Evolutionary conservation across 2,329 filamentous ascomycete genomes (phyloP).

Genomic region (Trichothecium sympodiale): DNA sequence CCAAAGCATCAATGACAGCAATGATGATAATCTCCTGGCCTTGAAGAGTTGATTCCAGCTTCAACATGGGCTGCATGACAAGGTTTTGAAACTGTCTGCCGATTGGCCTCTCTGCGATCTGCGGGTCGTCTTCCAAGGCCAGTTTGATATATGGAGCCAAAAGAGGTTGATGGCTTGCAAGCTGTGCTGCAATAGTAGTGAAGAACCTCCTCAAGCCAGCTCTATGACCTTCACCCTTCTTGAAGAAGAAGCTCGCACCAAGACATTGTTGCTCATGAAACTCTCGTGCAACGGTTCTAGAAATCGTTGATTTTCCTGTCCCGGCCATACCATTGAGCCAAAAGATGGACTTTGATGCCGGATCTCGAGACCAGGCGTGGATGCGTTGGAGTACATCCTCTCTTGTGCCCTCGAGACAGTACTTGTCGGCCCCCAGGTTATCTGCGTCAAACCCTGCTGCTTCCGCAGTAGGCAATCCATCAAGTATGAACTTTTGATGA

Average conservation of each 20-base stretch:
- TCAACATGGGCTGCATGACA: neutral
- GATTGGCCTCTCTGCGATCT: neutral
- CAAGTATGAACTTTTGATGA: no score
- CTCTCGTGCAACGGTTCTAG: neutral
- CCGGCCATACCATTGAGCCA: slow-evolving; percentile 4
- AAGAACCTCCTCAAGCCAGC: neutral
- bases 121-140: neutral
- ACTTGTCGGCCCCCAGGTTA: no score
- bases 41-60: neutral
- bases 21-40: neutral
- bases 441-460: no score
- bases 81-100: neutral
- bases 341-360: slow-evolving; percentile 1
- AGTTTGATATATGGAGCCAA: neutral
- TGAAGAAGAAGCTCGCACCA: slow-evolving; percentile 3
- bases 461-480: no score
- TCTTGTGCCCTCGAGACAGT: neutral
- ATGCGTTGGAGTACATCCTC: neutral
- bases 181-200: neutral
- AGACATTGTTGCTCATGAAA: neutral
- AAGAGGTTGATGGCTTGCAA: neutral
- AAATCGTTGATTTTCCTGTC: slow-evolving; percentile 3
- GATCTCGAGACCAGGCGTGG: neutral
- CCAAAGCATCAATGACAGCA: neutral
- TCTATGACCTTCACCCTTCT: slow-evolving; percentile 1